Evolutionary conservation across 352 stramenopile species (phyloP).

Genomic region (Phytopythium montanum): DNA sequence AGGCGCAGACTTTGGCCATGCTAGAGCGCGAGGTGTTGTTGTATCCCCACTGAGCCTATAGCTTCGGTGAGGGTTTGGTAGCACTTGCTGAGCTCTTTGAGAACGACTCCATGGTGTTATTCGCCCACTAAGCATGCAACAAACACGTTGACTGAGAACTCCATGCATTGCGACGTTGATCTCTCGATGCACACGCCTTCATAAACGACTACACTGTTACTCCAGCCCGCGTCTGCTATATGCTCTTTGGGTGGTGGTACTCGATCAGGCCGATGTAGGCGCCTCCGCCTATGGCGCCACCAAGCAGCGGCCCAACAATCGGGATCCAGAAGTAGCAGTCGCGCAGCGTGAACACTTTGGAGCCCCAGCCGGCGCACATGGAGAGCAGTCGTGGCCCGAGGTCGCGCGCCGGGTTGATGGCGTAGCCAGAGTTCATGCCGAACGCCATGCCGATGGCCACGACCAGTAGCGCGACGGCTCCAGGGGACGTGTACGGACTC

Average conservation of each 20-base stretch:
- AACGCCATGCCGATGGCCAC: slow-evolving; percentile 69
- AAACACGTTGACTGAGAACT: neutral
- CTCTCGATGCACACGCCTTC: neutral
- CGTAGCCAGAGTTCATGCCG: slow-evolving; percentile 63
- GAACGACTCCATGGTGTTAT: too few relatives aligned
- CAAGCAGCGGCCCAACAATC: slow-evolving; percentile 22
- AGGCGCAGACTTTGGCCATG: too few relatives aligned
- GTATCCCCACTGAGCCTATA: too few relatives aligned
- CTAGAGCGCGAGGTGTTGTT: too few relatives aligned
- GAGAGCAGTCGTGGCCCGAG: slow-evolving; percentile 23
- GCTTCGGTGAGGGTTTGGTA: too few relatives aligned
- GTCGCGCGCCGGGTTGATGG: slow-evolving; percentile 35
- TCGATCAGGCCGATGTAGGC: slow-evolving; percentile 19
- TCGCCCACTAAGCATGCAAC: too few relatives aligned
- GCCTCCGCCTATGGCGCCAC: slow-evolving; percentile 15
- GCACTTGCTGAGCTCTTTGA: too few relatives aligned
- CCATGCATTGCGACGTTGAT: neutral
- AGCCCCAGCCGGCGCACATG: slow-evolving; percentile 21
- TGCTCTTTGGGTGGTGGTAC: slow-evolving; percentile 17
- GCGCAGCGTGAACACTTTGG: slow-evolving; percentile 21
- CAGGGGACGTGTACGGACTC: slow-evolving; percentile 35
- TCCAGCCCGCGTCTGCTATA: neutral
- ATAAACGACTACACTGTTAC: neutral
- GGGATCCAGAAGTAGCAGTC: slow-evolving; percentile 37
- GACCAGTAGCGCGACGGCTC: slow-evolving; percentile 48